Base-by-base conservation (phyloP, 129 eudicot genomes). In the Flaveria bidentis region DNA sequence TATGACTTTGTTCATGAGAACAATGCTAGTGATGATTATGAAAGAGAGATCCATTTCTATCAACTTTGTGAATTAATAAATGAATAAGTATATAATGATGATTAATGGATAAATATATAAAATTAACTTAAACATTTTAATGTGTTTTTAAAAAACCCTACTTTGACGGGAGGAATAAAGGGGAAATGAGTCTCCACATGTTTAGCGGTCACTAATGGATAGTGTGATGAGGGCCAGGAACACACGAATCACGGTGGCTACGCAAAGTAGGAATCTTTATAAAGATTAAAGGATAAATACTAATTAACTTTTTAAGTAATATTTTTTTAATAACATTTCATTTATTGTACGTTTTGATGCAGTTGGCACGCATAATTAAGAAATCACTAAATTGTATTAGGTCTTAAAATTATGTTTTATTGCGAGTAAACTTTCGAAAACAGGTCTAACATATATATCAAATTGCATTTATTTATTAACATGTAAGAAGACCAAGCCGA, bases 191-290 rank as follows among this genome's bases (percentile, higher is more conserved):
- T 61, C 18, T 61, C 41, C 67, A 61, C 67, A 61, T 61, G 67
- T 26, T 61, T 61, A 11, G 67, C 66, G 66, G 66, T 23, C 66
- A 60, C 66, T 58, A 60, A 23, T 61, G 67, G 67, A 60, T 60
- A 23, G 41, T 60, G n/a, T 60, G n/a, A 60, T 25, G 66, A 60
- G 66, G 39, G 17, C 66, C 41, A 60, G 36, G 41, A 60, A 60
- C 26, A 60, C 66, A 60, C 39, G 36, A 60, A 60, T 60, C 33
- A 20, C 64, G 64, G 16, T 57, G 33, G 30, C 41, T 60, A 60
- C 39, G 39, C 39, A 60, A 60, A 25, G 66, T 23, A 58, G 36
- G 66, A 58, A 58, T 58, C 66, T 58, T 58, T 25, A 23, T 3
- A 58, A 25, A 17, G 62, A 18, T 36, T 45, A 8, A 45, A 45